Conservation (phyloP, 2,329 filamentous ascomycete species). For the Talaromyces sp. region DNA sequence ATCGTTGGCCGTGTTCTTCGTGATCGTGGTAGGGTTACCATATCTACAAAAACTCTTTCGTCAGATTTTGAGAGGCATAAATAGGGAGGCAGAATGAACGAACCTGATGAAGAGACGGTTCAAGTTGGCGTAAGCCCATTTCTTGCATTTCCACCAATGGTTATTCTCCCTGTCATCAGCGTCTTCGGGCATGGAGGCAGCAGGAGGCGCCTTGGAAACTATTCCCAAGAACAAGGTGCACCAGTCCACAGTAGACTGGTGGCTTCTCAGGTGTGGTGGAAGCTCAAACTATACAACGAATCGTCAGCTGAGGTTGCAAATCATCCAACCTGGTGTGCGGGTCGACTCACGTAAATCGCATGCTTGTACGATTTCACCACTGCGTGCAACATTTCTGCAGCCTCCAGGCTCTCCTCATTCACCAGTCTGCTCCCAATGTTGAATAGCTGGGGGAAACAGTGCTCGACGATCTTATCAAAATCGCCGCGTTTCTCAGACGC, state of each 20-base stretch:
- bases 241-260: constrained; percentile 85
- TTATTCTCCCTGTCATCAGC: constrained; percentile 82
- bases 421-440: constrained; percentile 83
- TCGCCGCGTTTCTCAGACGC: constrained; percentile 73
- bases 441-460: constrained; percentile 82
- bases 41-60: constrained; percentile 55
- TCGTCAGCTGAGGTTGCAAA: constrained; percentile 23
- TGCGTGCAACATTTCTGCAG: constrained; percentile 92
- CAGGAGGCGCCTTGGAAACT: constrained; percentile 77
- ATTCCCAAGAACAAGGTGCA: constrained; percentile 91
- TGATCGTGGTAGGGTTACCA: constrained; percentile 74
- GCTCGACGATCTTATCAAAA: constrained; percentile 90
- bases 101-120: constrained; percentile 92
- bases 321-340: constrained; percentile 1
- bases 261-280: constrained; percentile 68
- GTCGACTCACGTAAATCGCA: constrained; percentile 77
- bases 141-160: constrained; percentile 99
- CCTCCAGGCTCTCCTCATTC: constrained; percentile 86
- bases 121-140: constrained; percentile 97
- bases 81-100: constrained; percentile 21
- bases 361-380: constrained; percentile 98
- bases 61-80: not conserved
- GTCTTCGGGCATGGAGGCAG: constrained; percentile 72
- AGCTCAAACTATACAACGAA: constrained; percentile 67
- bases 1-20: constrained; percentile 68